phyloP scores from a whole-genome alignment of 192 early-diverging fungal species.

The Piromyces finnis region DNA sequence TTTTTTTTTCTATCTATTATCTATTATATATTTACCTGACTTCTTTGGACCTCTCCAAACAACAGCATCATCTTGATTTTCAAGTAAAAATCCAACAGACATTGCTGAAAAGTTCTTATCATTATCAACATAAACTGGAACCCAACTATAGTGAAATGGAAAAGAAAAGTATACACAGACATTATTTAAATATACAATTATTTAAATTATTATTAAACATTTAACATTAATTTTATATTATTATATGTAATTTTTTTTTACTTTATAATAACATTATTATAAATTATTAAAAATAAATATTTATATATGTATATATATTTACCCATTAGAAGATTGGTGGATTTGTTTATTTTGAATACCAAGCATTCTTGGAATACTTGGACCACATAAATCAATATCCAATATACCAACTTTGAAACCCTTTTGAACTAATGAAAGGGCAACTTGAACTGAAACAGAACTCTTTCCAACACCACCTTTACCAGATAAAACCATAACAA shows the following conservation, averaged over 20 bases:
- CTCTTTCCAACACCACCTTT: conserved; percentile 6
- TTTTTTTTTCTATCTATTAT: background rate
- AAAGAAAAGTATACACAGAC: too few relatives aligned
- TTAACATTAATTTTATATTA: too few relatives aligned
- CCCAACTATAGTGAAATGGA: conserved; percentile 26
- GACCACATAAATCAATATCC: conserved; percentile 96
- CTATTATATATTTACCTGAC: conserved; percentile 42
- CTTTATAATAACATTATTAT: too few relatives aligned
- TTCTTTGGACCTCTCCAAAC: conserved; percentile 99
- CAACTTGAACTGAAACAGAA: conserved; percentile 6
- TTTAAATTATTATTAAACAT: too few relatives aligned
- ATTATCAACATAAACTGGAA: conserved; percentile 53
- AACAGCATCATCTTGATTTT: conserved; percentile 74
- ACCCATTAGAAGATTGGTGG: conserved; percentile 79
- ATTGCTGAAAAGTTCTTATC: conserved; percentile 62
- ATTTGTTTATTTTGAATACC: conserved; percentile 76
- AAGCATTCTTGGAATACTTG: conserved; percentile 88
- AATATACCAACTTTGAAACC: conserved; percentile 69
- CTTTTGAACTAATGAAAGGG: conserved; percentile 36
- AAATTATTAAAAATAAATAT: too few relatives aligned
- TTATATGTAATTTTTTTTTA: background rate
- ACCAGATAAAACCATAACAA: conserved; percentile 1
- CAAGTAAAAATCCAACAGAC: conserved; percentile 91
- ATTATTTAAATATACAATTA: too few relatives aligned
- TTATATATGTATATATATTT: too few relatives aligned